These are phyloP conservation scores for Leccinum incarnatum DNA, from an alignment of 768 basidiomycete genomes.

Conservation along the genomic window DNA sequence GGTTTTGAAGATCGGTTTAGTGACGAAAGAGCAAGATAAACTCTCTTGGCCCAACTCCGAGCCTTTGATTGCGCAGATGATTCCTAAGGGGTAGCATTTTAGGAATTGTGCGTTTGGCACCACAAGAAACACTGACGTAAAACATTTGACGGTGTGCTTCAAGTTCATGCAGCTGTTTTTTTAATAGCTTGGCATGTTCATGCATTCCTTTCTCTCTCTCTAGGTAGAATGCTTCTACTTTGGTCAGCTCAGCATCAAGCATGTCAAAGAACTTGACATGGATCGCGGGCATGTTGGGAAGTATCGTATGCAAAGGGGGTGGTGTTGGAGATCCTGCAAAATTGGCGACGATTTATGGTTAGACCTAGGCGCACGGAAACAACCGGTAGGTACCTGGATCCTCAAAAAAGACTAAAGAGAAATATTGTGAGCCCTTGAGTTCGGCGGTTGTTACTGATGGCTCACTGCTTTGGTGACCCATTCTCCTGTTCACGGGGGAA, in stretches of 20 bases:
- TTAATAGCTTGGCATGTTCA: constrained; percentile 45
- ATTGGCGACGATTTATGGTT: not conserved
- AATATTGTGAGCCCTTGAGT: not conserved
- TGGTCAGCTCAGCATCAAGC: constrained; percentile 77
- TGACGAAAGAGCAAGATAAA: constrained; percentile 5
- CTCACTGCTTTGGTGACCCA: constrained; percentile 13
- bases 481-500: not conserved
- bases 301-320: constrained; percentile 44
- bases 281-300: constrained; percentile 53
- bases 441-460: not conserved
- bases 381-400: constrained; percentile 18
- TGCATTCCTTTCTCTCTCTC: constrained; percentile 66
- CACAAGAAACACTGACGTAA: constrained; percentile 41
- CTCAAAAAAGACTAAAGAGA: constrained; percentile 1
- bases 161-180: constrained; percentile 72
- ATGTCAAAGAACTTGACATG: constrained; percentile 74
- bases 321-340: constrained; percentile 15
- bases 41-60: constrained; percentile 15
- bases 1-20: not conserved
- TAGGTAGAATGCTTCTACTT: constrained; percentile 81
- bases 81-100: constrained; percentile 13
- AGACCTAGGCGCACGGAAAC: not conserved
- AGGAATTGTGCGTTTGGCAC: not conserved
- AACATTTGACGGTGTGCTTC: constrained; percentile 61
- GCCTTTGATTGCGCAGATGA: constrained; percentile 4